phyloP scores from a whole-genome alignment of 202 grass and related monocot species.

The Carex arenaria region DNA sequence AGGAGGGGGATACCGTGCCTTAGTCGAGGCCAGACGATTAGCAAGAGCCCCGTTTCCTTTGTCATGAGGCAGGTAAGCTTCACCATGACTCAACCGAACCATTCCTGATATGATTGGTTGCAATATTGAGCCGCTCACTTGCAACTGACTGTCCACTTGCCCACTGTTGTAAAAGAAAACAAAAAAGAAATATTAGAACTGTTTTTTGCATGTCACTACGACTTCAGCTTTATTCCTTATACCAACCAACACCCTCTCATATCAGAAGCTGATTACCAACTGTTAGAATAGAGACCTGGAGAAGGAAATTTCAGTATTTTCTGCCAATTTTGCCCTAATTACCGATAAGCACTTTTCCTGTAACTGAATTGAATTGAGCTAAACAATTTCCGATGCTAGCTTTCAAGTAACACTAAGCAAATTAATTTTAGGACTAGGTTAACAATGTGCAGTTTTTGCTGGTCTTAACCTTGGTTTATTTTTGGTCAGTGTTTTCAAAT shows the following conservation, averaged over 20 bases:
- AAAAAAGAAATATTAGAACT: conserved; percentile 23
- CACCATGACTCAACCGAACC: conserved; percentile 76
- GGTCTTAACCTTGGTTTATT: background rate
- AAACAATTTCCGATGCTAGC: background rate
- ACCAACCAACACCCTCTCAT: background rate
- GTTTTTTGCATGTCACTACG: background rate
- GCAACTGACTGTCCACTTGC: conserved; percentile 87
- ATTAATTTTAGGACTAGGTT: background rate
- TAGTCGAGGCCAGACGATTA: conserved; percentile 52
- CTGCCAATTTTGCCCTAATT: background rate
- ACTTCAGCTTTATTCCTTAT: background rate
- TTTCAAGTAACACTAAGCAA: background rate
- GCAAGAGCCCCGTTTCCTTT: conserved; percentile 78
- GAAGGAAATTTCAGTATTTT: background rate
- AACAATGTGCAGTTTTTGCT: background rate
- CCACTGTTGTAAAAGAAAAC: conserved; percentile 54
- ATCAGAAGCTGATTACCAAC: background rate
- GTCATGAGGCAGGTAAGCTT: conserved; percentile 99
- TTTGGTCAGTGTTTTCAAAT: background rate
- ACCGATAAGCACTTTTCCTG: background rate
- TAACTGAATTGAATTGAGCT: background rate
- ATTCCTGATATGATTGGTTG: conserved; percentile 89
- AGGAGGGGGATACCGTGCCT: conserved; percentile 47
- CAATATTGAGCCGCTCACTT: conserved; percentile 91
- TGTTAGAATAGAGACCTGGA: background rate